Conservation (phyloP, 805 yeast species). For the Saturnispora quitensis region DNA sequence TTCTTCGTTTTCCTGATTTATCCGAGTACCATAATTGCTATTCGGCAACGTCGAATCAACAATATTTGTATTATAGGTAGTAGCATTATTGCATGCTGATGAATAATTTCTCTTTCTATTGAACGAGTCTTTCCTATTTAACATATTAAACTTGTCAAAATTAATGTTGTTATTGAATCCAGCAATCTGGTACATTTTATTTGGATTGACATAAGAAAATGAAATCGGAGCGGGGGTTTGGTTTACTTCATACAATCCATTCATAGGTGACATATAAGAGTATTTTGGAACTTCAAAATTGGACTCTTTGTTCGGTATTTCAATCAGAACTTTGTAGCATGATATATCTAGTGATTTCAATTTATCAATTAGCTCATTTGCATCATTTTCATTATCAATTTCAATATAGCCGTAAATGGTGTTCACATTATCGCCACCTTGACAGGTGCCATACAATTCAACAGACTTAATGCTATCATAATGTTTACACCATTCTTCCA, state of each 20-base stretch:
- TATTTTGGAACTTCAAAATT: conserved; percentile 9
- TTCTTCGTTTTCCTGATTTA: not conserved
- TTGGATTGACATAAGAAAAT: conserved; percentile 23
- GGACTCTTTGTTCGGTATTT: conserved; percentile 16
- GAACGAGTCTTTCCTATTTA: conserved; percentile 8
- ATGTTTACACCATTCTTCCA: conserved; percentile 22
- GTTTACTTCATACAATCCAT: not conserved
- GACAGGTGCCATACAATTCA: conserved; percentile 20
- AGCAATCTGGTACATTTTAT: conserved; percentile 22
- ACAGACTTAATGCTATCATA: conserved; percentile 21
- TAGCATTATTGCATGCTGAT: not conserved
- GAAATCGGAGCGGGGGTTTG: conserved; percentile 7
- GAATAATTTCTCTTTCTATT: conserved; percentile 4
- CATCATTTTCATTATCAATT: conserved; percentile 19
- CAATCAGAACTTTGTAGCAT: conserved; percentile 26
- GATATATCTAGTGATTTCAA: conserved; percentile 17
- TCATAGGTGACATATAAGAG: conserved; percentile 4
- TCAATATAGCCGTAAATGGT: conserved; percentile 26
- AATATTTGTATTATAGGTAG: not conserved
- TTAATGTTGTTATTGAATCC: conserved; percentile 20
- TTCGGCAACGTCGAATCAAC: not conserved
- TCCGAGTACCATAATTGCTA: not conserved
- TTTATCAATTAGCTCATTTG: conserved; percentile 18
- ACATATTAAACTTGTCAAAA: conserved; percentile 13
- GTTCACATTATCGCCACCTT: conserved; percentile 4